A percentile compares a stretch with the other conserved stretches of the same genome.
These are phyloP conservation scores for Pleurotus giganteus DNA, from an alignment of 768 basidiomycete species.

Conservation along the genomic window DNA sequence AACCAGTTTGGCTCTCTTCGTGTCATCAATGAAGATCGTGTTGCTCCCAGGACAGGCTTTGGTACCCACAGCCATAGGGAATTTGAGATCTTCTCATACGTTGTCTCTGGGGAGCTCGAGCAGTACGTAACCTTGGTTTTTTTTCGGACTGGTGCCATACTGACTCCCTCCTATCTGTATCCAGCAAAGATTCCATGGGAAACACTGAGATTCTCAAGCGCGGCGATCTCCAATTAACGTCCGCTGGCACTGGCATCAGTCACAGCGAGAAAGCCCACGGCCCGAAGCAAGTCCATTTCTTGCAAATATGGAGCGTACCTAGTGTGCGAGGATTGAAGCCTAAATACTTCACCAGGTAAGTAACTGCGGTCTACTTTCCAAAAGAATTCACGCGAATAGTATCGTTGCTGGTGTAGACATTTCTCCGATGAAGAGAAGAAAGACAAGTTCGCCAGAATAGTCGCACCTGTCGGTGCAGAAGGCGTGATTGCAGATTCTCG, in stretches of 20 bases:
- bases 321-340: conserved; percentile 52
- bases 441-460: conserved; percentile 68
- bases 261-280: conserved; percentile 64
- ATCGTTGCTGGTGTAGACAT: conserved; percentile 28
- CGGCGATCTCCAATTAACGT: conserved; percentile 90
- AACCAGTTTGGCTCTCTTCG: conserved; percentile 72
- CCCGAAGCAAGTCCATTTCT: conserved; percentile 43
- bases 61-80: conserved; percentile 81
- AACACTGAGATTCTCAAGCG: conserved; percentile 87
- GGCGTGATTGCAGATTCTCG: conserved; percentile 56
- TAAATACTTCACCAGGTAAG: conserved; percentile 75
- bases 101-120: conserved; percentile 75
- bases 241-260: conserved; percentile 87
- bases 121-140: conserved; percentile 53
- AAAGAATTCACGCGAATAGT: neutral
- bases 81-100: conserved; percentile 91
- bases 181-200: conserved; percentile 87
- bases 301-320: conserved; percentile 53
- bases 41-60: conserved; percentile 73
- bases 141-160: neutral
- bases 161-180: neutral
- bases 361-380: neutral
- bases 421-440: conserved; percentile 82
- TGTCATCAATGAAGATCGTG: conserved; percentile 94
- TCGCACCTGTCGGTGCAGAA: conserved; percentile 64